Conservation (phyloP, 345 rosid species). For the Dipteronia sinensis region DNA sequence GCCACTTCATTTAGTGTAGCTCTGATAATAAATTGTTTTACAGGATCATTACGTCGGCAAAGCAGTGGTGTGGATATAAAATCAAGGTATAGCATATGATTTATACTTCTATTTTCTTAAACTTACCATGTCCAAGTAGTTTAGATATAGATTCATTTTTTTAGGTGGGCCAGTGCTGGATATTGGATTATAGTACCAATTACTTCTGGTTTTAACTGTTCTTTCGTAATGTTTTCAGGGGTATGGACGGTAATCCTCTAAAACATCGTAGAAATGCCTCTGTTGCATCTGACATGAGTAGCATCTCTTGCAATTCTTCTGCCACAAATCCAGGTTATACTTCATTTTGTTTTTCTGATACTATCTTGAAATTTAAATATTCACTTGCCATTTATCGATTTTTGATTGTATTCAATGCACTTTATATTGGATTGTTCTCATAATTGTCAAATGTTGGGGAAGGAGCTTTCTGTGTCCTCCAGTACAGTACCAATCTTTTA, state of each 20-base stretch:
- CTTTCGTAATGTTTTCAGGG: conserved; percentile 38
- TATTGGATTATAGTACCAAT: background rate
- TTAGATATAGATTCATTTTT: background rate
- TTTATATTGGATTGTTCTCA: background rate
- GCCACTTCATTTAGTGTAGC: conserved; percentile 6
- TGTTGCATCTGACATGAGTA: conserved; percentile 62
- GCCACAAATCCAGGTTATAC: conserved; percentile 50
- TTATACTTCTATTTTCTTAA: background rate
- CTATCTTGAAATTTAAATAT: background rate
- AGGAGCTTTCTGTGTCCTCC: background rate
- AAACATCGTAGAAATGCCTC: conserved; percentile 73
- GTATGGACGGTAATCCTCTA: conserved; percentile 45
- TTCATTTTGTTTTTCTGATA: conserved; percentile 2
- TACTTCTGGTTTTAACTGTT: conserved; percentile 12
- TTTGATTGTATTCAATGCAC: background rate
- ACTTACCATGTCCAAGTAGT: background rate
- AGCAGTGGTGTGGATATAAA: conserved; percentile 57
- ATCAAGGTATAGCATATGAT: conserved; percentile 53
- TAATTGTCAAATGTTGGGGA: background rate
- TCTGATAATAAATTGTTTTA: conserved; percentile 26
- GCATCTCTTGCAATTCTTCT: conserved; percentile 48
- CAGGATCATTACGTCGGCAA: conserved; percentile 57
- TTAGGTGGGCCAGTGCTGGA: background rate
- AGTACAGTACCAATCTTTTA: background rate
- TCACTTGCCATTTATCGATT: background rate